Conservation (phyloP, 139 green algal genomes). For the Haematococcus sp. region DNA sequence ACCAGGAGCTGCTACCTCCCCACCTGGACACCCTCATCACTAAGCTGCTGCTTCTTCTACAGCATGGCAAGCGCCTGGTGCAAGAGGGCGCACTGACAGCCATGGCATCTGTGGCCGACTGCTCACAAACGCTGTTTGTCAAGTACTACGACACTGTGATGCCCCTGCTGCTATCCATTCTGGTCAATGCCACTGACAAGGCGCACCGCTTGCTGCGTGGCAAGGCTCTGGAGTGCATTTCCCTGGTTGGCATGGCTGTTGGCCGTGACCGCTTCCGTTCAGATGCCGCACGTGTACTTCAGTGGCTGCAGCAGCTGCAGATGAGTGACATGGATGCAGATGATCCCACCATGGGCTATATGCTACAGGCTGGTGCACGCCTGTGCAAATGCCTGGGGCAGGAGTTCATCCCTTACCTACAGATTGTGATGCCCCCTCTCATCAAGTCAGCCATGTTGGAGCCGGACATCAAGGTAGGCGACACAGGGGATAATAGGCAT, state of each 20-base stretch:
- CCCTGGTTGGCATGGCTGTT: slow-evolving; percentile 97
- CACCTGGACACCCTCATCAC: slow-evolving; percentile 93
- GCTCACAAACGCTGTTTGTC: slow-evolving; percentile 79
- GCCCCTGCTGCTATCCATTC: slow-evolving; percentile 87
- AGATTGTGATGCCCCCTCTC: slow-evolving; percentile 91
- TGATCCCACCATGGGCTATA: slow-evolving; percentile 80
- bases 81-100: slow-evolving; percentile 95
- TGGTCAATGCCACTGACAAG: slow-evolving; percentile 70
- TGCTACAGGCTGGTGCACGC: slow-evolving; percentile 91
- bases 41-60: slow-evolving; percentile 80
- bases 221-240: slow-evolving; percentile 97
- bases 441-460: slow-evolving; percentile 74
- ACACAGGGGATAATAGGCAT: no score
- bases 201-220: slow-evolving; percentile 78
- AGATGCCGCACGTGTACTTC: slow-evolving; percentile 78
- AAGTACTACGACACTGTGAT: slow-evolving; percentile 92
- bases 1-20: slow-evolving; percentile 78
- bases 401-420: slow-evolving; percentile 97
- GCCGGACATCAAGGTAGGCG: slow-evolving; percentile 86
- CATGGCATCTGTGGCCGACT: slow-evolving; percentile 90
- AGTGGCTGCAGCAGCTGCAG: slow-evolving; percentile 63
- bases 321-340: slow-evolving; percentile 58
- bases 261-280: slow-evolving; percentile 85
- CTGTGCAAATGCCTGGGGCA: slow-evolving; percentile 95
- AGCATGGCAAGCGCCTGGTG: slow-evolving; percentile 75